phyloP scores from a whole-genome alignment of 208 protist genomes.

The Trichomonas tenax region DNA sequence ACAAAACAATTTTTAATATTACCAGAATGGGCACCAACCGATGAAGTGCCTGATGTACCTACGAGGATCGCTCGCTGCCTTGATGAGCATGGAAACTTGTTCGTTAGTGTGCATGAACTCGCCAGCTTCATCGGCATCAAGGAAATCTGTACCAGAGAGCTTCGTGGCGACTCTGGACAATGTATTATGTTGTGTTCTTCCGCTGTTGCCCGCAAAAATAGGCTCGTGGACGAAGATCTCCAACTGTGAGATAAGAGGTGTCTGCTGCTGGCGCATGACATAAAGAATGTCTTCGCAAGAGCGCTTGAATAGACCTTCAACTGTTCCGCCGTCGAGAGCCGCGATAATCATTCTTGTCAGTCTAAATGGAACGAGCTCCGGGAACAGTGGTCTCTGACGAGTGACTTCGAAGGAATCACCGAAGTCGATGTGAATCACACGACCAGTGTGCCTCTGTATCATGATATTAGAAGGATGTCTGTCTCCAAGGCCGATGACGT shows the following conservation, averaged over 20 bases:
- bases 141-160: not conserved
- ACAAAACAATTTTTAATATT: not conserved
- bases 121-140: not conserved
- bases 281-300: constrained; percentile 53
- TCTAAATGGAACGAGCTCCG: constrained; percentile 42
- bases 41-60: not conserved
- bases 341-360: constrained; percentile 45
- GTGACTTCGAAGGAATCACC: constrained; percentile 39
- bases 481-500: constrained; percentile 14
- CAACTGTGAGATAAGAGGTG: constrained; percentile 28
- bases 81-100: not conserved
- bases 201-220: constrained; percentile 17
- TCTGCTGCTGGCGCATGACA: constrained; percentile 27
- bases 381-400: constrained; percentile 21
- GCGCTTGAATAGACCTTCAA: constrained; percentile 62
- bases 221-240: constrained; percentile 37
- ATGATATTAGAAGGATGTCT: constrained; percentile 30
- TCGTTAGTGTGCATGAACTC: not conserved
- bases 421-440: constrained; percentile 44
- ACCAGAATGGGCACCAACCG: constrained; percentile 4
- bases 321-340: constrained; percentile 36
- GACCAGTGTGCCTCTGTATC: constrained; percentile 19
- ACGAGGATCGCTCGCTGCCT: not conserved
- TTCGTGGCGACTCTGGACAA: not conserved
- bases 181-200: not conserved